These are phyloP conservation scores for Colletotrichum aenigma DNA, from an alignment of 2,329 filamentous ascomycete genomes.

Conservation along the genomic window DNA sequence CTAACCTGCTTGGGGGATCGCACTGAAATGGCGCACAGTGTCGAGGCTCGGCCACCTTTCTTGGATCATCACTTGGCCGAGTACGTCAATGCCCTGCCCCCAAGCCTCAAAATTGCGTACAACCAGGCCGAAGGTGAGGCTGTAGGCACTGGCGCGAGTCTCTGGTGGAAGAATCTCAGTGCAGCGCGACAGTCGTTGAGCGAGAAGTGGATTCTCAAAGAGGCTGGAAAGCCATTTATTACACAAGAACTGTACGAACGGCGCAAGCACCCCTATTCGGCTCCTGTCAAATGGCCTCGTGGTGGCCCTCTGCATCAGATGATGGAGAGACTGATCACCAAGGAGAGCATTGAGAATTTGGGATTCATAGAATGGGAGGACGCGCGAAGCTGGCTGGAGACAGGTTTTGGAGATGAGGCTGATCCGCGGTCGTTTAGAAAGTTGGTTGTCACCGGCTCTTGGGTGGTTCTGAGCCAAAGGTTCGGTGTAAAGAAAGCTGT, in stretches of 20 bases:
- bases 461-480: slow-evolving; percentile 11
- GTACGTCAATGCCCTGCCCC: slow-evolving; percentile 24
- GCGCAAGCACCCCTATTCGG: slow-evolving; percentile 52
- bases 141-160: slow-evolving; percentile 1
- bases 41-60: slow-evolving; percentile 38
- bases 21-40: slow-evolving; percentile 39
- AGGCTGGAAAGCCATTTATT: slow-evolving; percentile 39
- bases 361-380: slow-evolving; percentile 45
- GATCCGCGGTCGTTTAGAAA: slow-evolving; percentile 24
- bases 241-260: slow-evolving; percentile 54
- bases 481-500: slow-evolving; percentile 3
- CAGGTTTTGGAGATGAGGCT: slow-evolving; percentile 40
- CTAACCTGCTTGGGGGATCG: slow-evolving; percentile 35
- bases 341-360: slow-evolving; percentile 37
- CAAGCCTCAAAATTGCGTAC: slow-evolving; percentile 3
- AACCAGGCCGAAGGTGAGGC: not conserved
- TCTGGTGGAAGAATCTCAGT: slow-evolving; percentile 17
- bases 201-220: slow-evolving; percentile 56
- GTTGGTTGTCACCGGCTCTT: not conserved
- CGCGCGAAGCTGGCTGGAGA: slow-evolving; percentile 29
- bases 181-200: slow-evolving; percentile 27
- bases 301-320: slow-evolving; percentile 46
- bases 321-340: slow-evolving; percentile 34
- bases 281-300: slow-evolving; percentile 43
- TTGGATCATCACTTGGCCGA: slow-evolving; percentile 35